Evolutionary conservation across 2,329 filamentous ascomycete species (phyloP), one percentile per base, ranked within the genome.

Genomic region (Sphaerulina populicola): DNA sequence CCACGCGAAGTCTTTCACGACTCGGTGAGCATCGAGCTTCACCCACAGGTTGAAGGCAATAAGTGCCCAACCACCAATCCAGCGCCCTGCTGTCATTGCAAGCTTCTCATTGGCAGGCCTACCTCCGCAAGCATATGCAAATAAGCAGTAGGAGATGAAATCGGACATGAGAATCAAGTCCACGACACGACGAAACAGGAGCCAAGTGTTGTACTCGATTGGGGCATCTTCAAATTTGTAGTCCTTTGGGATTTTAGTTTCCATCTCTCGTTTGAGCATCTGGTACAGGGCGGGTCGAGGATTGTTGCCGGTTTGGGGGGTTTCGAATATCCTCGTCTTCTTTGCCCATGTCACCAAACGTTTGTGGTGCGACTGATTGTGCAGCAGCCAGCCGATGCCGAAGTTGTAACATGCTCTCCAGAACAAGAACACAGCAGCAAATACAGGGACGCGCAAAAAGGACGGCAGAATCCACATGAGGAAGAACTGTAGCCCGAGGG

Each of bases 1-100:
- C 93, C 93, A 98, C 27, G 93, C 93, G 72, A 90, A 98, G 71
- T 98, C 93, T 71, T 97, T 97, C 66, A 98, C 93, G 44, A 98
- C 93, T 55, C 93, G 81, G 70, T 98, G 93, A 15, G 93, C 93
- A 70, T 98, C 93, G 56, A 98, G 77, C 72, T 98, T 98, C 57
- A 98, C 93, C 90, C 93, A 97, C 18, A 97, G 77, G 69, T 97
- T 98, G 78, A 98, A 97, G 52, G 86, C 77, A 57, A 98, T 84
- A 23, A 97, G 77, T 37, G 78, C 71, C 58, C 91, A 78, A 46
- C 93, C 93, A 42, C 83, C 76, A 3, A 74, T 66, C 93, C 93
- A 98, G 54, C 93, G 85, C 50, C 82, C 76, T 47, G 80, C 61
- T 42, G 84, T 84, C 69, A 94, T 79, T 56, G 81, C 61, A 55